These are phyloP conservation scores for Pyrenochaeta sp. DNA, from an alignment of 2,329 filamentous ascomycete genomes.

Conservation along the genomic window DNA sequence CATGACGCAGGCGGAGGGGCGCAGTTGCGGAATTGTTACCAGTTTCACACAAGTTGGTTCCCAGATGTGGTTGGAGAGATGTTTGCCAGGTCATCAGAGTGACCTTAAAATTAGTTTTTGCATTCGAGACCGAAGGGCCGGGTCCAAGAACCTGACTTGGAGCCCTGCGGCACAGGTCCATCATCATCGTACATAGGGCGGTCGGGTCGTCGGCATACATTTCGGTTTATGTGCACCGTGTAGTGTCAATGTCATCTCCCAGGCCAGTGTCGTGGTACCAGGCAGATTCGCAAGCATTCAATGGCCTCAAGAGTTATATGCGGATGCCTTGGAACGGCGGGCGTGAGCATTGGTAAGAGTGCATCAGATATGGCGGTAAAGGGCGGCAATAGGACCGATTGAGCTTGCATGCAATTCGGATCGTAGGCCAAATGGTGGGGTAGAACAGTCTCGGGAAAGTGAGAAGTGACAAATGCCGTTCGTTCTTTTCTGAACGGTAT, in stretches of 20 bases:
- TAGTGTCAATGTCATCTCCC: background rate
- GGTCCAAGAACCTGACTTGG: background rate
- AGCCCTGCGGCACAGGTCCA: background rate
- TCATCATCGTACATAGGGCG: slow-evolving; percentile 1
- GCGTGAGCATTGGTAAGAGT: slow-evolving; percentile 11
- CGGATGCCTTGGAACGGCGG: slow-evolving; percentile 14
- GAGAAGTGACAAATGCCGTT: slow-evolving; percentile 11
- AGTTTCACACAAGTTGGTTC: slow-evolving; percentile 5
- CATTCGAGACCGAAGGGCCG: background rate
- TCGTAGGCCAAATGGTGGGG: slow-evolving; percentile 22
- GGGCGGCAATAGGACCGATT: slow-evolving; percentile 32
- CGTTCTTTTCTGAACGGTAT: background rate
- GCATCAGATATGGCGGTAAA: slow-evolving; percentile 33
- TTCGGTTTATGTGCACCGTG: background rate
- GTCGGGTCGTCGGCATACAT: slow-evolving; percentile 7
- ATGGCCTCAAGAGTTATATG: background rate
- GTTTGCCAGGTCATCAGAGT: background rate
- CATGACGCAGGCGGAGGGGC: slow-evolving; percentile 32
- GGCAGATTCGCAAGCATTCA: background rate
- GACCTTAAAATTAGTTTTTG: background rate
- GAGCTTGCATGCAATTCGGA: slow-evolving; percentile 18
- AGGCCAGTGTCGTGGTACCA: slow-evolving; percentile 5
- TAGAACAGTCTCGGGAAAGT: slow-evolving; percentile 19
- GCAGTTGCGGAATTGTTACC: slow-evolving; percentile 5
- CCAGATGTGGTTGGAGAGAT: background rate